Evolutionary conservation across 2,329 filamentous ascomycete genomes (phyloP), one percentile per base, ranked within the genome.

Genomic region (Alternaria sp.): DNA sequence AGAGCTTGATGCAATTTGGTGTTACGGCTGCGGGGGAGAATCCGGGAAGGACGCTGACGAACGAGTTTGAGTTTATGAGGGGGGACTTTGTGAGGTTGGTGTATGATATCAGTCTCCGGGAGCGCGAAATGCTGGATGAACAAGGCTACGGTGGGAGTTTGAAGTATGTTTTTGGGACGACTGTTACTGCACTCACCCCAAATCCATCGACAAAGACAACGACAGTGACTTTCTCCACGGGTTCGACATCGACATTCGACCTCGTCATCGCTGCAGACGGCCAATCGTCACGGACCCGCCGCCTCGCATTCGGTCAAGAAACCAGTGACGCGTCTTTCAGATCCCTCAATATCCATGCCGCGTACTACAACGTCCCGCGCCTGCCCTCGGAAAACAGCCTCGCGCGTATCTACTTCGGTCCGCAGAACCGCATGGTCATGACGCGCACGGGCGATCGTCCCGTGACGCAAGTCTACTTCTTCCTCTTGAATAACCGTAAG

Each of bases 11-110:
- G 17, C 30, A 40, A 6, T 69, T 70, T 19, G 70, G 69, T 1
- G 66, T 74, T 32, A 82, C 83, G 66, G 72, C 73, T 36, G 74
- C 82, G 0, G 83, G 82, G 4, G 84, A 62, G 61, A 67, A 6
- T 63, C 65, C n/a, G 32, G 23, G 30, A 5, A 36, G 32, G 3
- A 40, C 44, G 10, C n/a, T 69, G 2, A 70, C 62, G 47, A 67
- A 74, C 67, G 76, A 78, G 36, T 73, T 70, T 46, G 76, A 78
- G 56, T 77, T 77, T 23, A 67, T 77, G 67, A 62, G 76, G 9
- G 75, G 72, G 7, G 70, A 77, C 40, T 66, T 77, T 46, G 79
- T 80, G 1, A 62, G 73, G 30, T 71, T 83, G 43, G 71, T 82
- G 10, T 65, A 71, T 12, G 62, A 66, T 1, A 59, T 40, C 17